Base-by-base conservation (phyloP, 176 grass and related monocot species). In the Oryza rufipogon region DNA sequence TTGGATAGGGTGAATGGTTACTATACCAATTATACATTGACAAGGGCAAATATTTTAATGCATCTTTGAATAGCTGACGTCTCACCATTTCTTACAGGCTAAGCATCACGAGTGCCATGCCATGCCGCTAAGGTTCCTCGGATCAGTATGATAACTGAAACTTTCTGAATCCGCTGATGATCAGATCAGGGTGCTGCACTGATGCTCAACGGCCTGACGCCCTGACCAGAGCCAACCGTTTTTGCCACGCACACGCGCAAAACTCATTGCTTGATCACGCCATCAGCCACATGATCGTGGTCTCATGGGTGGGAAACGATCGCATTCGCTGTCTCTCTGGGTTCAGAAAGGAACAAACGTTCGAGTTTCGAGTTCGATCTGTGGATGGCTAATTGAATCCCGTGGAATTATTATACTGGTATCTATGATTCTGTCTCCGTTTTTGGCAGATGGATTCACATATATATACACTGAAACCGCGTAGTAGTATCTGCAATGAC, bases 151-250 rank as follows among this genome's bases (percentile, higher is more conserved):
- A 22, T n/a, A 9, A 19, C 69, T n/a, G 19, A 23, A 41, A 71
- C 69, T 71, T 71, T 42, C 68, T 71, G 69, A 23, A 72, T 45
- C n/a, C 5, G 70, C 39, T 45, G 39, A 25, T 45, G 39, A 61
- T n/a, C 20, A 23, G n/a, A 58, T 58, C 48, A 63, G 2, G 4
- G 58, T 63, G 58, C 7, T 22, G 56, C 56, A n/a, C 20, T 61
- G 20, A 58, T n/a, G 54, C 19, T 19, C 54, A 58, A 19, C 54
- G 54, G 17, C 20, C 17, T 11, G 56, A 60, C 56, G 56, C 56
- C 56, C 19, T 60, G 56, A 19, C 19, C 56, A 60, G 7, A 54
- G 51, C 4, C 11, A 48, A 48, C 28, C 28, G 47, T 5, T 56
- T 60, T 60, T n/a, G 1, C 56, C 19, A n/a, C n/a, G 56, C 56